A percentile compares a stretch with the other conserved stretches of the same genome.
Evolutionary conservation across 2,329 filamentous ascomycete species (phyloP).

Genomic region (Penicillium sp.): DNA sequence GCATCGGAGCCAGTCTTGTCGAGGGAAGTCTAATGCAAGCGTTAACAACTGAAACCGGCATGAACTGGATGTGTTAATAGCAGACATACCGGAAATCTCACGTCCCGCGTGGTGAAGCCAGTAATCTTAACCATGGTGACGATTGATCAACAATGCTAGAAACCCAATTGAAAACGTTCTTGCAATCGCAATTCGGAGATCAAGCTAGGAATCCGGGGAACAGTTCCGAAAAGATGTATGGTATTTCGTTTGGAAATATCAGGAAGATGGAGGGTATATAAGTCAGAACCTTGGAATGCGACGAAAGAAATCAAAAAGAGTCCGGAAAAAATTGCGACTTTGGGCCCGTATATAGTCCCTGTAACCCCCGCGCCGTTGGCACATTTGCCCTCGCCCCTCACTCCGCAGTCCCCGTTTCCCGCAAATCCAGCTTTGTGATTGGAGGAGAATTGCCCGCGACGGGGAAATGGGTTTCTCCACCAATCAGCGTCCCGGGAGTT

Average conservation of each 20-base stretch:
- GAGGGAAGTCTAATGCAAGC: slow-evolving; percentile 66
- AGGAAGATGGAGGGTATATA: neutral
- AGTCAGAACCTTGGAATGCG: neutral
- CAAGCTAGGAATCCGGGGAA: neutral
- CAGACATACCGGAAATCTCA: slow-evolving; percentile 64
- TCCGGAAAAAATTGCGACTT: slow-evolving; percentile 10
- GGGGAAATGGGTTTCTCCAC: slow-evolving; percentile 24
- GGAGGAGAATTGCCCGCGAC: slow-evolving; percentile 18
- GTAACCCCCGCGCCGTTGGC: slow-evolving; percentile 18
- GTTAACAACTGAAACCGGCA: neutral
- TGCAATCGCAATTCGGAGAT: neutral
- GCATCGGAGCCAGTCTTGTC: slow-evolving; percentile 96
- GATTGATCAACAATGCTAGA: neutral
- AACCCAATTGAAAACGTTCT: slow-evolving; percentile 7
- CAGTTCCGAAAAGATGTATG: neutral
- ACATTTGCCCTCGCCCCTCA: slow-evolving; percentile 19
- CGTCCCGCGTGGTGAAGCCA: slow-evolving; percentile 69
- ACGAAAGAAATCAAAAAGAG: slow-evolving; percentile 1
- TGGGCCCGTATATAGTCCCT: slow-evolving; percentile 19
- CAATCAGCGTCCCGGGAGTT: slow-evolving; percentile 13
- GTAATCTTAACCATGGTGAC: slow-evolving; percentile 63
- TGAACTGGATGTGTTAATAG: neutral
- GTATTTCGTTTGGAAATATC: neutral
- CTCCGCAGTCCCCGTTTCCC: slow-evolving; percentile 4
- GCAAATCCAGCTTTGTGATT: slow-evolving; percentile 16